These are phyloP conservation scores for Solanum gandarillasii DNA, from an alignment of 257 asterid species.

Conservation along the genomic window DNA sequence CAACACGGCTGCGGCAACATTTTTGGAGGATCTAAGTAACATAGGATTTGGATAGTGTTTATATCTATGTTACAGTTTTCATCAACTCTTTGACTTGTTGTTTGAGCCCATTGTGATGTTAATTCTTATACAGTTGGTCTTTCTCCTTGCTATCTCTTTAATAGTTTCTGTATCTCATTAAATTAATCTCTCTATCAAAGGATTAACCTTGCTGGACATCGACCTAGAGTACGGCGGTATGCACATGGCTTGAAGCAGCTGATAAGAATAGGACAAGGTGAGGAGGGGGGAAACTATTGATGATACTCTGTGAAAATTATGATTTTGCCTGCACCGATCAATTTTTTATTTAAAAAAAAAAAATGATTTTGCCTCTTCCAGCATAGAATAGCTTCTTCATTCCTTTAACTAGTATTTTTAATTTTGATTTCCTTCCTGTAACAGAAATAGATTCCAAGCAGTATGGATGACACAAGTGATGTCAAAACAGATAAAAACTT, in stretches of 20 bases:
- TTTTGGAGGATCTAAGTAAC: not conserved
- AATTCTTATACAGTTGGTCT: not conserved
- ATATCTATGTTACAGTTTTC: not conserved
- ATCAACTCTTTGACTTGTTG: not conserved
- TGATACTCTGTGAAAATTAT: not conserved
- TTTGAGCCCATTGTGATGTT: not conserved
- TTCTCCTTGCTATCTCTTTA: slow-evolving; percentile 3
- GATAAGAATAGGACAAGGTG: slow-evolving; percentile 89
- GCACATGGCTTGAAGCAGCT: slow-evolving; percentile 79
- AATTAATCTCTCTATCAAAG: slow-evolving; percentile 27
- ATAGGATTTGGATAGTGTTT: not conserved
- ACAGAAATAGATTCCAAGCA: not conserved
- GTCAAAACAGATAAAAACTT: not conserved
- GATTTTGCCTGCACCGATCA: not conserved
- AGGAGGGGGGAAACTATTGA: slow-evolving; percentile 10
- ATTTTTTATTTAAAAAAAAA: not conserved
- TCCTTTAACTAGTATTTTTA: not conserved
- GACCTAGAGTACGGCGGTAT: slow-evolving; percentile 78
- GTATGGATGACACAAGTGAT: not conserved
- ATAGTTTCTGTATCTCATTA: slow-evolving; percentile 6
- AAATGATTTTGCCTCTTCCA: slow-evolving; percentile 2
- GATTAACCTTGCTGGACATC: slow-evolving; percentile 90
- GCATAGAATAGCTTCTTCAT: not conserved
- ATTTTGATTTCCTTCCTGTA: not conserved
- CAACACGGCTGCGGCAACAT: not conserved